Evolutionary conservation across 176 grass and related monocot genomes (phyloP).

Genomic region (maize (Zea mays)): DNA sequence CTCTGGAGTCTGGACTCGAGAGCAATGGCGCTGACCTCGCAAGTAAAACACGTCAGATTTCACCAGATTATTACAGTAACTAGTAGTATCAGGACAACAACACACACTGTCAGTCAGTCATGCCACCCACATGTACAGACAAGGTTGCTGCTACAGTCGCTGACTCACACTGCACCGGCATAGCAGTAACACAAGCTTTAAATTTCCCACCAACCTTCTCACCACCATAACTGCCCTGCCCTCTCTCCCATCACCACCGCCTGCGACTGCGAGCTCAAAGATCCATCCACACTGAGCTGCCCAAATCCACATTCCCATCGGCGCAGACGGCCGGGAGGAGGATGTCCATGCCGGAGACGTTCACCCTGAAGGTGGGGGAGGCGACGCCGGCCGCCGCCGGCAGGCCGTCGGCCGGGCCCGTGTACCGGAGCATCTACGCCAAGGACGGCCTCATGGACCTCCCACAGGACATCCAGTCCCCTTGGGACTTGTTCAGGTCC

Average conservation of each 20-base stretch:
- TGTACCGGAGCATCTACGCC: constrained; percentile 78
- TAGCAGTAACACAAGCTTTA: constrained; percentile 48
- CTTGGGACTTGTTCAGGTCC: constrained; percentile 94
- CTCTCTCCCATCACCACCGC: background rate
- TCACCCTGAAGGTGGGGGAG: constrained; percentile 77
- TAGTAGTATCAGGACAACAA: background rate
- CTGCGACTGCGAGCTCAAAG: background rate
- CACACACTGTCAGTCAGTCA: background rate
- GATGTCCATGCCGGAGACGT: constrained; percentile 55
- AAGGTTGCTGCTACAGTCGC: background rate
- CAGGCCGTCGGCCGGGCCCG: constrained; percentile 60
- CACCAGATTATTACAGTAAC: background rate
- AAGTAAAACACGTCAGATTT: background rate
- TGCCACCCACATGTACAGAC: background rate
- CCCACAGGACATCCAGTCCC: constrained; percentile 60
- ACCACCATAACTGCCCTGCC: constrained; percentile 43
- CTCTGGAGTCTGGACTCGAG: too few species aligned
- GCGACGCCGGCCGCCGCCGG: constrained; percentile 45
- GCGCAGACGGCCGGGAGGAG: background rate
- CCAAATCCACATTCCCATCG: background rate
- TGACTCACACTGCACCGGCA: background rate
- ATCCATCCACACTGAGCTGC: constrained; percentile 12
- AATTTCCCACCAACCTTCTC: constrained; percentile 46
- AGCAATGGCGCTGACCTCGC: too few species aligned
- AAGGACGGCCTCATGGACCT: constrained; percentile 73